These are phyloP conservation scores for Rhypophila decipiens DNA, from an alignment of 495 filamentous ascomycete species.

Conservation along the genomic window DNA sequence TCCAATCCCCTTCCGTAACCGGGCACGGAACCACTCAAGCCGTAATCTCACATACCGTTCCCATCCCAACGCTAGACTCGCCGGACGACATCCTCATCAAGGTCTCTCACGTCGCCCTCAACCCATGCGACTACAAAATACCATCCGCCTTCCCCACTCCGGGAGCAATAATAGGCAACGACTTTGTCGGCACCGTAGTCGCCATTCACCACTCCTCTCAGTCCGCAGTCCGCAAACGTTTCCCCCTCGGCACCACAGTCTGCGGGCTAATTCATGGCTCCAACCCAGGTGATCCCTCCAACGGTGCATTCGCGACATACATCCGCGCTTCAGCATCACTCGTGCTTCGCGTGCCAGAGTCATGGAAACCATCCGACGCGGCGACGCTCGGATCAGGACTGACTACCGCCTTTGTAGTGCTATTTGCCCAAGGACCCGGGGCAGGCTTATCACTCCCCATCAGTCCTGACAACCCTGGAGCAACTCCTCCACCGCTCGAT, in stretches of 20 bases:
- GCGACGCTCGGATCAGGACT: not conserved
- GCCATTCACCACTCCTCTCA: not conserved
- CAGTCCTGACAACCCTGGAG: not conserved
- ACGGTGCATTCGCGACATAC: constrained; percentile 4
- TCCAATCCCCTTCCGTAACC: too few relatives aligned
- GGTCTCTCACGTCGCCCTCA: constrained; percentile 1
- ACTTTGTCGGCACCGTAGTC: constrained; percentile 4
- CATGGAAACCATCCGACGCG: not conserved
- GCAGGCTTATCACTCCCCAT: not conserved
- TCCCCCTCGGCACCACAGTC: not conserved
- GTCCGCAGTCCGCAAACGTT: too few relatives aligned
- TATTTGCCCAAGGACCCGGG: not conserved
- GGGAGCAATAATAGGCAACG: not conserved
- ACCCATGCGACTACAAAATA: constrained; percentile 7
- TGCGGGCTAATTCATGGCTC: not conserved
- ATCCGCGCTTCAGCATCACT: not conserved
- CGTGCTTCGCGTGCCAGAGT: constrained; percentile 1
- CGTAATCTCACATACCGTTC: too few relatives aligned
- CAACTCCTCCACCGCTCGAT: not conserved
- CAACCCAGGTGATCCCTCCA: not conserved
- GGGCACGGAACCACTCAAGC: too few relatives aligned
- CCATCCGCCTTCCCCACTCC: not conserved
- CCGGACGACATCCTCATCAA: constrained; percentile 6
- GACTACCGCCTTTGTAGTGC: not conserved
- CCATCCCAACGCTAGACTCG: too few relatives aligned